Evolutionary conservation across 768 basidiomycete species (phyloP).

Genomic region (Strobilomyces confusus): DNA sequence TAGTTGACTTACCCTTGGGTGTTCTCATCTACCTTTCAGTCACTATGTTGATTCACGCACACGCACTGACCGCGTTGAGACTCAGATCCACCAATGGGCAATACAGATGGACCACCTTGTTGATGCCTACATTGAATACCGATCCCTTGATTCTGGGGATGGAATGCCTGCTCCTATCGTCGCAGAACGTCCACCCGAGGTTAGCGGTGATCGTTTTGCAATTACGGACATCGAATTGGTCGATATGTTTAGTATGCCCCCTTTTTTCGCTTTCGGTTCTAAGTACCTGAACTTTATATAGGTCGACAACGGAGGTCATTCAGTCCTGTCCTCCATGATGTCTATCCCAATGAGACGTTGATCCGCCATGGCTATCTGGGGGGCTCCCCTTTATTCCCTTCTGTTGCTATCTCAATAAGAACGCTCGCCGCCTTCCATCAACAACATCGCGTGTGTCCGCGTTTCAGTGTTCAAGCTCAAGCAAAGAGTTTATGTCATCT

Average conservation of each 20-base stretch:
- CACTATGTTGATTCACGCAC: background rate
- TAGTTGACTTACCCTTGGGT: background rate
- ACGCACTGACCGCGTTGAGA: background rate
- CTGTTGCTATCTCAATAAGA: constrained; percentile 11
- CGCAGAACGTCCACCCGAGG: background rate
- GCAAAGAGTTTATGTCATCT: constrained; percentile 1
- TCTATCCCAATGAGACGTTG: constrained; percentile 8
- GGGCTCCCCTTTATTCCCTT: background rate
- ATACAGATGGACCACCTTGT: background rate
- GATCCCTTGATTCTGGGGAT: background rate
- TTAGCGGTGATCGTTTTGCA: background rate
- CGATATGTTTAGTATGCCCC: background rate
- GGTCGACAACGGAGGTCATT: background rate
- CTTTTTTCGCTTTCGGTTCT: background rate
- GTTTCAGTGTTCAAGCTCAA: constrained; percentile 7
- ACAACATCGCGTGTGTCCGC: constrained; percentile 1
- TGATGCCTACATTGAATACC: background rate
- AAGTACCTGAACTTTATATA: background rate
- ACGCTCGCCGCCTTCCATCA: constrained; percentile 10
- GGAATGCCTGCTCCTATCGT: background rate
- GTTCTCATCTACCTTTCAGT: background rate
- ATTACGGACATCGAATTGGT: background rate
- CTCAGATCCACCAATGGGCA: background rate
- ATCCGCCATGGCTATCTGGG: constrained; percentile 10
- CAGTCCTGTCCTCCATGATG: background rate